Conservation (phyloP, 1,284 basidiomycete genomes). For the Rhizoctonia solani region DNA sequence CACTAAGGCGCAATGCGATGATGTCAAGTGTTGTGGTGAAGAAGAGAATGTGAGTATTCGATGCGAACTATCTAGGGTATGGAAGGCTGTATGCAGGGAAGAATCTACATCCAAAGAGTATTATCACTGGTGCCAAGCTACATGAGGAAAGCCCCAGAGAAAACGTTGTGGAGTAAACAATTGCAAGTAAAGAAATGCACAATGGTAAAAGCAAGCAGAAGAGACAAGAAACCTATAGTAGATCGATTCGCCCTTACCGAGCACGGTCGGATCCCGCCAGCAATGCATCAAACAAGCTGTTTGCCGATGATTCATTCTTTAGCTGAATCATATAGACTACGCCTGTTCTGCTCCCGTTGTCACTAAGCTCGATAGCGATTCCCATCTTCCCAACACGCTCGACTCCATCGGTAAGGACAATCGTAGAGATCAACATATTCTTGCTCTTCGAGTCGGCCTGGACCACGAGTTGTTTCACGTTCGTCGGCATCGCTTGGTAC, state of each 20-base stretch:
- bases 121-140: neutral
- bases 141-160: neutral
- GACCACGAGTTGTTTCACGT: conserved; percentile 95
- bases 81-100: neutral
- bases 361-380: conserved; percentile 93
- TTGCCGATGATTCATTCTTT: conserved; percentile 84
- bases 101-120: conserved; percentile 1
- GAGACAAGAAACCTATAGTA: neutral
- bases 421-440: conserved; percentile 87
- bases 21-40: neutral
- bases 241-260: neutral
- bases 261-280: conserved; percentile 83
- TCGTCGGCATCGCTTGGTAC: conserved; percentile 80
- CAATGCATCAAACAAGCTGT: conserved; percentile 83
- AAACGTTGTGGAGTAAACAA: neutral
- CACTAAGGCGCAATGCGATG: too few species aligned
- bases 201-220: neutral
- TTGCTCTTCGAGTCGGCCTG: conserved; percentile 82
- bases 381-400: conserved; percentile 98
- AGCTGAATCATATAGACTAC: conserved; percentile 98
- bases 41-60: neutral
- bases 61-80: conserved; percentile 29
- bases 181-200: neutral
- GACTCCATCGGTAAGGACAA: conserved; percentile 93
- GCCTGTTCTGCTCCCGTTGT: conserved; percentile 88